These are phyloP conservation scores for Monosporascus sp. DNA, from an alignment of 2,329 filamentous ascomycete genomes.

Conservation along the genomic window DNA sequence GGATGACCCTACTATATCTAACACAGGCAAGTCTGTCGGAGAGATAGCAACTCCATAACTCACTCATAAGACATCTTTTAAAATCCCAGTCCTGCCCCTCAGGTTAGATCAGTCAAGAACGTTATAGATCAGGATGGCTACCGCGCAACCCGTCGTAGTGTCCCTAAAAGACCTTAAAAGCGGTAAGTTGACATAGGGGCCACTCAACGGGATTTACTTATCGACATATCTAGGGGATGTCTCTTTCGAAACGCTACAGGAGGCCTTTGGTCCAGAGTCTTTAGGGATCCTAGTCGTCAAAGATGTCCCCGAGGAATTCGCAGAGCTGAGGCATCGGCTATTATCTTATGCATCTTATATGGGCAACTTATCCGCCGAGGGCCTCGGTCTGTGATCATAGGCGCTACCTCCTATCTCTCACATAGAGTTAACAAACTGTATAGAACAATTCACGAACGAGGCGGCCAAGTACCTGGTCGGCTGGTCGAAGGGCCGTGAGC, in stretches of 20 bases:
- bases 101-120: background rate
- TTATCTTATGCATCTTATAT: slow-evolving; percentile 87
- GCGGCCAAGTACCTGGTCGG: slow-evolving; percentile 62
- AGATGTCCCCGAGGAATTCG: slow-evolving; percentile 70
- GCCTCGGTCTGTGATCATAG: slow-evolving; percentile 55
- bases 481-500: slow-evolving; percentile 80
- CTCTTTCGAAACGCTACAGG: slow-evolving; percentile 61
- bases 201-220: slow-evolving; percentile 1
- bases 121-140: slow-evolving; percentile 32
- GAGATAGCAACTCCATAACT: no score
- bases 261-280: slow-evolving; percentile 85
- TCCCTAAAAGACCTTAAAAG: slow-evolving; percentile 56
- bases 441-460: slow-evolving; percentile 53
- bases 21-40: no score
- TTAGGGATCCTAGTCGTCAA: slow-evolving; percentile 92
- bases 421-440: slow-evolving; percentile 3
- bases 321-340: slow-evolving; percentile 63
- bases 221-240: slow-evolving; percentile 49
- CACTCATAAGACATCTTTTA: no score
- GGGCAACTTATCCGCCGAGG: slow-evolving; percentile 66
- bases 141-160: slow-evolving; percentile 54
- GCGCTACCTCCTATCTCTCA: no score
- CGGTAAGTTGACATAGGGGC: slow-evolving; percentile 35
- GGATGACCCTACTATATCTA: no score
- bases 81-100: no score